Evolutionary conservation across 228 moss, liverwort and hornwort species (phyloP), one percentile per base, ranked within the genome.

Genomic region (Sphagnum fallax): DNA sequence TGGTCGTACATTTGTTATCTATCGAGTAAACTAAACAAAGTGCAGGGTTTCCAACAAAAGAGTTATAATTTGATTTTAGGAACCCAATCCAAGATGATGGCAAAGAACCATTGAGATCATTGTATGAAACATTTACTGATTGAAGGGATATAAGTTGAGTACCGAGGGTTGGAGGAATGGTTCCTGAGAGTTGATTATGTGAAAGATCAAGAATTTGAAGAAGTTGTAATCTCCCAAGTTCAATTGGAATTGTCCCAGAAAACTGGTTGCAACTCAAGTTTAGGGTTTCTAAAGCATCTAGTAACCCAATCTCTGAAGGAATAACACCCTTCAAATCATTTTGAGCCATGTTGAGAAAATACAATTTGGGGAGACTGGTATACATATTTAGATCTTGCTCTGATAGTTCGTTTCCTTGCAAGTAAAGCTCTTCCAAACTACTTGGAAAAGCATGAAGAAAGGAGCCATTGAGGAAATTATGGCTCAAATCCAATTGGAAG

Each of bases 261-360:
- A 78, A 14, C 5, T 49, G 50, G 55, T 69, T 69, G 5, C 49
- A 12, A 10, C 65, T 73, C 12, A 78, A 64, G 47, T 61, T 55
- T 12, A 78, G 65, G 14, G 16, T 47, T 18, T 16, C 15, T 8
- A 73, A 69, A 18, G 5, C 5, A 4, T 10, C 12, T 49, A 78
- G 50, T 4, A 6, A 48, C 16, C 73, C 73, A 4, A 78, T n/a
- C 9, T 67, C 66, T 5, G n/a, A 32, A 11, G 79, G 75, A 69
- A 80, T 75, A 8, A 57, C 59, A 4, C 79, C 72, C 6, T 4
- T 9, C 16, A 76, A 66, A 4, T 68, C 63, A 47, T 81, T 81
- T 47, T 32, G 16, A 9, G 76, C 71, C 66, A 81, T 52, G 0
- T 71, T 10, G 16, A 81, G 57, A 48, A 53, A 50, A 10, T 47